Conservation (phyloP, 164 flowering plant species). For the Amborella trichopoda region DNA sequence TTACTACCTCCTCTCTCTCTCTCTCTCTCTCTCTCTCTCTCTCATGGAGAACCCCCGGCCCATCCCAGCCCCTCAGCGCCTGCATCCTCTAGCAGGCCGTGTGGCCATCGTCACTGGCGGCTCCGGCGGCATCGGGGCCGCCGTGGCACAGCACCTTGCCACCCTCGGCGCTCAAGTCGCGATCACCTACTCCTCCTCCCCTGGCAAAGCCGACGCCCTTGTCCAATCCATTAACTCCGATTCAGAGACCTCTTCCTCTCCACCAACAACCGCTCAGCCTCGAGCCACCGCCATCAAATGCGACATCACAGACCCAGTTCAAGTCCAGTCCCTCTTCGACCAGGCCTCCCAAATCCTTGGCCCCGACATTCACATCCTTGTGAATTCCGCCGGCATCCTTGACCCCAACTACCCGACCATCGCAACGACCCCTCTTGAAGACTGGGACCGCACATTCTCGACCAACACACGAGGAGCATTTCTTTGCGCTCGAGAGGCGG, state of each 20-base stretch:
- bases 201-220: constrained; percentile 15
- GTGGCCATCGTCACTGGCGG: constrained; percentile 53
- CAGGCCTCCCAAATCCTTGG: constrained; percentile 22
- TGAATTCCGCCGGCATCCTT: constrained; percentile 44
- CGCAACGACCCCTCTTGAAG: constrained; percentile 26
- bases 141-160: constrained; percentile 29
- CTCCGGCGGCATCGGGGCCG: constrained; percentile 44
- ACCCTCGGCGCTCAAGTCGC: constrained; percentile 40
- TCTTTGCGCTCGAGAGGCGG: constrained; percentile 40
- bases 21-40: too few relatives aligned
- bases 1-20: too few relatives aligned
- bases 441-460: constrained; percentile 33
- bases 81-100: constrained; percentile 26
- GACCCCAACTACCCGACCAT: constrained; percentile 34
- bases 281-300: constrained; percentile 37
- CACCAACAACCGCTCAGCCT: background rate
- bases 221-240: constrained; percentile 17
- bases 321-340: constrained; percentile 45
- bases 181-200: constrained; percentile 29
- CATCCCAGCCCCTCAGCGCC: too few relatives aligned
- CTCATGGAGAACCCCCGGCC: too few relatives aligned
- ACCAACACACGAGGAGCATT: constrained; percentile 42
- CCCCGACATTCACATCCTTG: constrained; percentile 30
- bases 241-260: constrained; percentile 4
- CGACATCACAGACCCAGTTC: constrained; percentile 35